These are phyloP conservation scores for Ophiostoma sp. DNA, from an alignment of 2,329 filamentous ascomycete genomes.

Conservation along the genomic window DNA sequence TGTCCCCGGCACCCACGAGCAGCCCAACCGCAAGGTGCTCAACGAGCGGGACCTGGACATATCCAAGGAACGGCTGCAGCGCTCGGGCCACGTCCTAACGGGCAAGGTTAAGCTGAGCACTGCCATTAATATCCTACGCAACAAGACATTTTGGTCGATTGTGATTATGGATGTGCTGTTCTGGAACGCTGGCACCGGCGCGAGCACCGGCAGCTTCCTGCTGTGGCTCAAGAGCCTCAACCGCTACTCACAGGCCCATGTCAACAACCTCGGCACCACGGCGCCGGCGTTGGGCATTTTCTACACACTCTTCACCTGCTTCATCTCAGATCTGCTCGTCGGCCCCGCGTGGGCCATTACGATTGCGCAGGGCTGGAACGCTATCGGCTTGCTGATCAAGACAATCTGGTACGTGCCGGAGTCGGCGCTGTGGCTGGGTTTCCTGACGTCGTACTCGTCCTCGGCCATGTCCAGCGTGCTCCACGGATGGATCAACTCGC, in stretches of 20 bases:
- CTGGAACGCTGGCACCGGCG: conserved; percentile 48
- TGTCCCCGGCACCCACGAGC: conserved; percentile 44
- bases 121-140: conserved; percentile 37
- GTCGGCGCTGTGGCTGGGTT: conserved; percentile 49
- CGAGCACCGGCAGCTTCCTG: conserved; percentile 46
- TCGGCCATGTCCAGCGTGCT: conserved; percentile 50
- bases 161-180: conserved; percentile 44
- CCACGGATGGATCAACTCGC: conserved; percentile 52
- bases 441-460: conserved; percentile 44
- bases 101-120: conserved; percentile 2
- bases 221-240: conserved; percentile 53
- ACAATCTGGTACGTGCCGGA: conserved; percentile 53
- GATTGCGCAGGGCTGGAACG: conserved; percentile 45
- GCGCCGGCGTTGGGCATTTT: conserved; percentile 47
- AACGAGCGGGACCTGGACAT: conserved; percentile 26
- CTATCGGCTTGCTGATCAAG: conserved; percentile 48
- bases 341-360: conserved; percentile 53
- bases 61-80: conserved; percentile 1
- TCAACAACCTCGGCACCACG: conserved; percentile 22
- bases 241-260: conserved; percentile 11
- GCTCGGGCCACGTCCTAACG: conserved; percentile 5
- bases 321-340: conserved; percentile 48
- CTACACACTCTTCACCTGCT: conserved; percentile 49
- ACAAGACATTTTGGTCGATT: conserved; percentile 34
- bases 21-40: conserved; percentile 36